Base-by-base conservation (phyloP, 495 filamentous ascomycete species). In the Aspergillus leporis region DNA sequence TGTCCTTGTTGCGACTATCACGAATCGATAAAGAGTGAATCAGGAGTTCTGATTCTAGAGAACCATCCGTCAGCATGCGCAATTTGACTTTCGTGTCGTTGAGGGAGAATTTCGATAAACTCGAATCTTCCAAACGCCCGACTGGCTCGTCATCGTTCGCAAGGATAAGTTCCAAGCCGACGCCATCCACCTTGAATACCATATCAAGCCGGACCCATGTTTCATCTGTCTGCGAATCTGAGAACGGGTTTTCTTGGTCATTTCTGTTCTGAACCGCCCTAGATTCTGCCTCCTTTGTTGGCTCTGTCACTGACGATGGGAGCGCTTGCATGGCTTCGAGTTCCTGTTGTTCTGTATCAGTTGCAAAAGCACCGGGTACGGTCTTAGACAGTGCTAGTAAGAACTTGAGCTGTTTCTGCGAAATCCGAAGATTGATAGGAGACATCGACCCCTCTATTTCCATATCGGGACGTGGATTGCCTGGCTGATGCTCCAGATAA, bases 121-220 rank as follows among this genome's bases (percentile, higher is more conserved):
- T 97, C 3, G 91, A 88, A 32, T 83, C 81, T 60, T 93, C 90
- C 23, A 93, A 66, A 57, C 90, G 79, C 10, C 89, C 89, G 46
- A 96, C 83, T 1, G 93, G 92, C 56, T 83, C 81, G 61, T 89
- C 80, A 47, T 90, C 82, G 28, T 86, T 81, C 21, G 88, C 89
- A 41, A 91, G 83, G 58, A 97, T 87, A 48, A 98, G 77, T 74
- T 98, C 94, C 59, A 98, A 70, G 4, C 92, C 90, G 59, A 98
- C 86, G 25, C 87, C 90, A 51, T 89, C 87, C 25, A 93, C 87
- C 61, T 92, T 92, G 75, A 98, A 98, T 32, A 94, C 83, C 63
- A 98, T 85, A 60, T 98, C 93, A 55, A 98, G 81, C 69, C 92
- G 93, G 0, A 93, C 96, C 95, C 94, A 97, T 12, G 81, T 88